Evolutionary conservation across 2,329 filamentous ascomycete species (phyloP).

Genomic region (Davidsoniella neocaledoniae): DNA sequence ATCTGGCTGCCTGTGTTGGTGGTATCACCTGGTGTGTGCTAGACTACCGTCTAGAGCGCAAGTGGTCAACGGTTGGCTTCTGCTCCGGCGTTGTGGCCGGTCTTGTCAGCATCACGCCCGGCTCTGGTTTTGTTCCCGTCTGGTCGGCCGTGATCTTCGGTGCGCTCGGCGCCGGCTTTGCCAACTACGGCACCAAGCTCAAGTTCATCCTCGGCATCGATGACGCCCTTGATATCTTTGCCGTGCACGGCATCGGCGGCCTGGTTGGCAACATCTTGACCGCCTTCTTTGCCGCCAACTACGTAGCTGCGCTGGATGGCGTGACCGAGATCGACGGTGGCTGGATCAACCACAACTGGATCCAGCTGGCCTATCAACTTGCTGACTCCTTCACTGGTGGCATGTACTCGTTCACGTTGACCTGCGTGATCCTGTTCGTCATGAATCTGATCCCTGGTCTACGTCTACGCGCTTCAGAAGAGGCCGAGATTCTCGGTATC

Average conservation of each 20-base stretch:
- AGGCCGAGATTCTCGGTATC: conserved; percentile 46
- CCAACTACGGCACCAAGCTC: conserved; percentile 80
- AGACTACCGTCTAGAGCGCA: conserved; percentile 79
- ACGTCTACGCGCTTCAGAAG: conserved; percentile 49
- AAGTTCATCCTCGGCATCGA: conserved; percentile 60
- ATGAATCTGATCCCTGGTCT: conserved; percentile 57
- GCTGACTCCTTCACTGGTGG: conserved; percentile 47
- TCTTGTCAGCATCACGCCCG: conserved; percentile 74
- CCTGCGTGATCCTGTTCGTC: conserved; percentile 51
- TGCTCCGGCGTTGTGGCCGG: conserved; percentile 79
- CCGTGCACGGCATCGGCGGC: conserved; percentile 73
- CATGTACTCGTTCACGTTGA: conserved; percentile 35
- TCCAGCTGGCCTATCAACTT: conserved; percentile 55
- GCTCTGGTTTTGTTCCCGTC: conserved; percentile 62
- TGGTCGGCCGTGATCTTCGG: conserved; percentile 44
- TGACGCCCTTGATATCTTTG: conserved; percentile 80
- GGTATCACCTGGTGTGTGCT: conserved; percentile 72
- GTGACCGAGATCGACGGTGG: conserved; percentile 37
- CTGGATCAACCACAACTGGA: conserved; percentile 54
- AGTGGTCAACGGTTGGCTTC: conserved; percentile 89
- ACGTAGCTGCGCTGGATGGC: conserved; percentile 56
- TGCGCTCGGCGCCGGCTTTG: conserved; percentile 43
- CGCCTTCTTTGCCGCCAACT: conserved; percentile 57
- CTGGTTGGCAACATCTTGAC: conserved; percentile 68
- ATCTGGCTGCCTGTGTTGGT: conserved; percentile 66